Base-by-base conservation (phyloP, 805 yeast species). In the Cyberlindnera misumaiensis region DNA sequence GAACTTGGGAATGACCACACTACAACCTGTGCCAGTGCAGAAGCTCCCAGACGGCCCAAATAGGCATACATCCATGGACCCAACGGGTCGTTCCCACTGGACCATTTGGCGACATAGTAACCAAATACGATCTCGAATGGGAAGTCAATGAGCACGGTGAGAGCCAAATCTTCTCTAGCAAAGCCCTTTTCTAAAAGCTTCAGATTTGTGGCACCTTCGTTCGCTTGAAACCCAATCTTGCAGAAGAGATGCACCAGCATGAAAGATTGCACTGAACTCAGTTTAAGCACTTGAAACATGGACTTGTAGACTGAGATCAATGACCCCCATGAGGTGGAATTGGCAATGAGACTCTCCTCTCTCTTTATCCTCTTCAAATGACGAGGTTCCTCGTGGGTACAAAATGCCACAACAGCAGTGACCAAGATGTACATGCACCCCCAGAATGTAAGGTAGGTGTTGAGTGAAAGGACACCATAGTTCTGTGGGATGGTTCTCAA, bases 91-190 rank as follows among this genome's bases (percentile, higher is more conserved):
- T 68, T 44, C 18, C 94, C 94, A 0, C 83, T 73, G 0, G 96
- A 84, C 96, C 97, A 87, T 51, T 87, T 77, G 5, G 96, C 98
- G 1, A 95, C 95, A 51, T 88, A 89, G 59, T 88, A 93, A 2
- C 98, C 97, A 62, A 93, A 90, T 3, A 90, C 63, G 57, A 93
- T 83, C 58, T 93, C 97, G 59, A 93, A 88, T 10, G 98, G 98
- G 60, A 93, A 93, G 58, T 93, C 96, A 35, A 93, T 85, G 33
- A 93, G 63, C 0, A 90, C 97, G 0, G 96, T 85, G 15, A 93
- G 75, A 1, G 97, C 94, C 29, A 93, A 65, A 56, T 93, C 97
- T 59, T 93, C 98, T 56, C 89, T 85, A 29, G 93, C 78, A 32
- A 93, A 77, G 0, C 98, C 98, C 52, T 81, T 82, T 56, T 93